These are phyloP conservation scores for Daldinia decipiens DNA, from an alignment of 495 filamentous ascomycete genomes.

Conservation along the genomic window DNA sequence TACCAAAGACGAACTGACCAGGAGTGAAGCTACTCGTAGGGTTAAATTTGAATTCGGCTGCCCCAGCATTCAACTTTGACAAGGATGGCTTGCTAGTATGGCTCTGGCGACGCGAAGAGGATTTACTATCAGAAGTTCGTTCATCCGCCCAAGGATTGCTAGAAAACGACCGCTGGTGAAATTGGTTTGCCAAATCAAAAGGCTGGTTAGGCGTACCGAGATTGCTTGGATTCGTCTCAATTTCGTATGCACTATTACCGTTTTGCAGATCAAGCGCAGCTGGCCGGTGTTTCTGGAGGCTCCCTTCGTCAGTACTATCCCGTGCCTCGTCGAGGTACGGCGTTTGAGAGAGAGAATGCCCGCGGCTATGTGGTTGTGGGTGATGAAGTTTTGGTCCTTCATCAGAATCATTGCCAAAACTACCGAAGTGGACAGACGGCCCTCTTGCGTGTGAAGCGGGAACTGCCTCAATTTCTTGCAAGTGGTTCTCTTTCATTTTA, in stretches of 20 bases:
- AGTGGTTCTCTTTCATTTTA: constrained; percentile 35
- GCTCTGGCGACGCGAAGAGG: constrained; percentile 49
- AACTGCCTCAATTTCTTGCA: constrained; percentile 33
- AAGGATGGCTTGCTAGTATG: constrained; percentile 73
- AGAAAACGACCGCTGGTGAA: constrained; percentile 56
- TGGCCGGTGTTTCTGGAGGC: constrained; percentile 47
- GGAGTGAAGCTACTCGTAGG: constrained; percentile 71
- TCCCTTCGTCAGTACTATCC: constrained; percentile 50
- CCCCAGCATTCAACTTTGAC: constrained; percentile 85
- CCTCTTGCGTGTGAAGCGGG: constrained; percentile 49
- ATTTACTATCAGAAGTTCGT: constrained; percentile 48
- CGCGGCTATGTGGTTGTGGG: constrained; percentile 69
- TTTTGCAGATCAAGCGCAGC: constrained; percentile 46
- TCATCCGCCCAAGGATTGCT: constrained; percentile 65
- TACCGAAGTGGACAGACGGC: constrained; percentile 58
- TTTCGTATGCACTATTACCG: constrained; percentile 69
- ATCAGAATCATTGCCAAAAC: constrained; percentile 57
- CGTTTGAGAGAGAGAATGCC: constrained; percentile 66
- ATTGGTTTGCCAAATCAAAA: constrained; percentile 53
- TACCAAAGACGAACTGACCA: constrained; percentile 64
- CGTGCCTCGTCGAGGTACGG: constrained; percentile 56
- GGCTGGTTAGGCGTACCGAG: constrained; percentile 68
- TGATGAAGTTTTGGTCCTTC: constrained; percentile 65
- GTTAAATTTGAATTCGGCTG: constrained; percentile 87
- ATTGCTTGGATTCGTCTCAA: constrained; percentile 81